Base-by-base conservation (phyloP, 345 rosid genomes). In the Brassica nigra region DNA sequence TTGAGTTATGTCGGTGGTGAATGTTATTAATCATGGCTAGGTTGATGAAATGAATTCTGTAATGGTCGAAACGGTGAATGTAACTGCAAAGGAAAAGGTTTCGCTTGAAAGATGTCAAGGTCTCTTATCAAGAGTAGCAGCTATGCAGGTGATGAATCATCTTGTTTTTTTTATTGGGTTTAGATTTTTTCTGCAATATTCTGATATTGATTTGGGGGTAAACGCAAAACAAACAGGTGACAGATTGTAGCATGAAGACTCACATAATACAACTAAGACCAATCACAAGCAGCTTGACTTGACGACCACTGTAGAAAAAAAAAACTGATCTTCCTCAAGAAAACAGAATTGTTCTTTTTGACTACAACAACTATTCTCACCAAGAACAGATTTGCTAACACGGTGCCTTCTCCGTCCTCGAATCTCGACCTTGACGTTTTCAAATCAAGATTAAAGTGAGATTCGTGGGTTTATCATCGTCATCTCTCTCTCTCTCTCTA, bases 211-310 rank as follows among this genome's bases (percentile, higher is more conserved):
- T 5, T 52, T 52, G 55, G 58, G 58, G 58, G 54, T 49, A n/a
- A 30, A 59, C 15, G 34, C 31, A 23, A 36, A 67, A 67, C 68
- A 31, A 77, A 81, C 89, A 92, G 99, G 93, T 92, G 30, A 91
- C 91, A 61, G 90, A 89, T 77, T 88, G 93, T 87, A 94, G 97
- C 94, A 84, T 95, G 97, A 91, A 93, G 85, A 92, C 95, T 16
- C 99, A 95, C 74, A 76, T 89, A 85, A 77, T 91, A 83, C 99
- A 95, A 84, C 83, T 86, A 83, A 89, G 86, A 79, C 83, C 84
- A 18, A 80, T 84, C 70, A 84, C 90, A 76, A 76, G 86, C 86
- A 89, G 86, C 89, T 89, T 90, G 93, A 90, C 93, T 55, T 86
- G 88, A 86, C 27, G 83, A 52, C 39, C 4, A 85, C 33, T 83